These are phyloP conservation scores for Mycocentrospora acerina DNA, from an alignment of 2,329 filamentous ascomycete genomes.

Conservation along the genomic window DNA sequence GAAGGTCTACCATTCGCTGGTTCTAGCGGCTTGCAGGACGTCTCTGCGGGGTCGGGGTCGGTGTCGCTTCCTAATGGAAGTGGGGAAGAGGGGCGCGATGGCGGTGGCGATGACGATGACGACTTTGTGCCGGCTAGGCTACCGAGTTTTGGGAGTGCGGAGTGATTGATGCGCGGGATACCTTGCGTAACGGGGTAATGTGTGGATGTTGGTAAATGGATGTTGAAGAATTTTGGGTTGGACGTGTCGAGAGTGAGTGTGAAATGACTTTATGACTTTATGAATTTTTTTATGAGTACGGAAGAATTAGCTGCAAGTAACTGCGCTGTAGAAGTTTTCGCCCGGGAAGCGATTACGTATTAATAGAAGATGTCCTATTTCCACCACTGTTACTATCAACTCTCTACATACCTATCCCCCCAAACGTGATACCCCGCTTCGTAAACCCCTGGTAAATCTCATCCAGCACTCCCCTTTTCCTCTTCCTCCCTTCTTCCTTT, in stretches of 20 bases:
- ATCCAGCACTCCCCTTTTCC: slow-evolving; percentile 77
- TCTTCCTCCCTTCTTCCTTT: slow-evolving; percentile 48
- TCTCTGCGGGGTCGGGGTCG: background rate
- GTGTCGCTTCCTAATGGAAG: background rate
- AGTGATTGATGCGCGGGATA: too few relatives aligned
- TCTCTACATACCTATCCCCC: slow-evolving; percentile 14
- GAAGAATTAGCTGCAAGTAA: too few relatives aligned
- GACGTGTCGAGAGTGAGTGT: too few relatives aligned
- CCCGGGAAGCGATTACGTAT: too few relatives aligned
- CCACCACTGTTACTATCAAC: too few relatives aligned
- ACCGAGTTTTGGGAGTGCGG: slow-evolving; percentile 37
- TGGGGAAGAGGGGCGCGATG: slow-evolving; percentile 12
- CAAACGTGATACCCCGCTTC: slow-evolving; percentile 66
- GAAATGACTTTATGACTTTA: too few relatives aligned
- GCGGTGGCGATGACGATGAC: slow-evolving; percentile 5
- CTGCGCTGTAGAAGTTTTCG: too few relatives aligned
- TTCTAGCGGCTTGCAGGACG: slow-evolving; percentile 18
- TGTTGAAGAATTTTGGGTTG: too few relatives aligned
- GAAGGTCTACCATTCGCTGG: slow-evolving; percentile 21
- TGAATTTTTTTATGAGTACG: too few relatives aligned
- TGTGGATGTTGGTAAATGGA: too few relatives aligned
- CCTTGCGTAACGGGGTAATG: too few relatives aligned
- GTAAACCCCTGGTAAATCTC: slow-evolving; percentile 79
- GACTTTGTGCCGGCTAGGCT: slow-evolving; percentile 38
- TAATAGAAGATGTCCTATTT: too few relatives aligned